These are phyloP conservation scores for Papiliotrema nemorosa DNA, from an alignment of 1,284 basidiomycete species.

Conservation along the genomic window DNA sequence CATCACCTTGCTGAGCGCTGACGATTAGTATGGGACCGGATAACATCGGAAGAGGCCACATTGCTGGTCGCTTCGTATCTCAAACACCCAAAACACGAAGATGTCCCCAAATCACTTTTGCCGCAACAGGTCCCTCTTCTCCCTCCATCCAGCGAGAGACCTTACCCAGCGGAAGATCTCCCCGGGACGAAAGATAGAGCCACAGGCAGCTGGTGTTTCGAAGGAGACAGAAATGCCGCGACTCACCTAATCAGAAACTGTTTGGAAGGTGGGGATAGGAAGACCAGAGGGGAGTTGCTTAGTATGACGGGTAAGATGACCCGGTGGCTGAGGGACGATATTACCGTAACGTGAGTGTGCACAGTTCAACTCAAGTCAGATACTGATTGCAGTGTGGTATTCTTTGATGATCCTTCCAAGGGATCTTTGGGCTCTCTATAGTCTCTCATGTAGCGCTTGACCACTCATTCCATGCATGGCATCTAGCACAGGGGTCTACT, in stretches of 20 bases:
- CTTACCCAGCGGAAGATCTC: slow-evolving; percentile 41
- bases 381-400: slow-evolving; percentile 22
- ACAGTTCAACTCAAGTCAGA: not conserved
- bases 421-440: no score
- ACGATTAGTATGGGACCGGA: slow-evolving; percentile 75
- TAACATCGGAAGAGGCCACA: slow-evolving; percentile 93
- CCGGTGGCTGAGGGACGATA: slow-evolving; percentile 78
- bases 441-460: no score
- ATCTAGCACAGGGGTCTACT: no score
- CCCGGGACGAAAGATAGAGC: slow-evolving; percentile 19
- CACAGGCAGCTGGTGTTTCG: slow-evolving; percentile 66
- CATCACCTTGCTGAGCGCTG: not conserved
- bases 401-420: slow-evolving; percentile 19
- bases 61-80: slow-evolving; percentile 82
- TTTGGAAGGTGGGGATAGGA: slow-evolving; percentile 77
- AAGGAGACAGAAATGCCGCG: slow-evolving; percentile 75
- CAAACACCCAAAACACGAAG: slow-evolving; percentile 57
- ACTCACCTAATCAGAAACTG: slow-evolving; percentile 93
- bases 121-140: slow-evolving; percentile 27
- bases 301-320: slow-evolving; percentile 81
- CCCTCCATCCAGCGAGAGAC: slow-evolving; percentile 21
- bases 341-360: slow-evolving; percentile 79
- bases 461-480: no score
- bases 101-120: slow-evolving; percentile 31
- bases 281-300: slow-evolving; percentile 64